phyloP scores from a whole-genome alignment of 2,329 filamentous ascomycete genomes.

The Aspergillus calidoustus region DNA sequence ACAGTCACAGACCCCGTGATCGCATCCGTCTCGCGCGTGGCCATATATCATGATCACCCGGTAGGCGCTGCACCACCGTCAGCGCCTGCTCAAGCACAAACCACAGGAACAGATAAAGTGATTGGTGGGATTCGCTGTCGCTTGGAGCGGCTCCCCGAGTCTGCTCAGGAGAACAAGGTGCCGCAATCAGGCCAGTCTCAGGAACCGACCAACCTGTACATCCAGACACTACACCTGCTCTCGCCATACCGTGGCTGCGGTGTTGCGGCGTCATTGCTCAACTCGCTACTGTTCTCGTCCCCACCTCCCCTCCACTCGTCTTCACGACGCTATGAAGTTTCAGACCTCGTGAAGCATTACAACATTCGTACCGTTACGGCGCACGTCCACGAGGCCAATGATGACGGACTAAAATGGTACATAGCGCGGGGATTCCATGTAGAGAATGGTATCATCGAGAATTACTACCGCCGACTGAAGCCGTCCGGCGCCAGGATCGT shows the following conservation, averaged over 20 bases:
- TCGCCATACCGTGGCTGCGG: conserved; percentile 64
- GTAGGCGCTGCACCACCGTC: conserved; percentile 29
- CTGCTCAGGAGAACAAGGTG: conserved; percentile 15
- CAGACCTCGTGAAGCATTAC: conserved; percentile 52
- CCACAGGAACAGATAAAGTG: conserved; percentile 46
- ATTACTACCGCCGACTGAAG: conserved; percentile 63
- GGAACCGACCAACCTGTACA: conserved; percentile 57
- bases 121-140: conserved; percentile 56
- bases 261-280: conserved; percentile 60
- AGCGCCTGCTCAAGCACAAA: conserved; percentile 20
- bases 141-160: conserved; percentile 42
- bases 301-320: conserved; percentile 16
- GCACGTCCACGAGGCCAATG: conserved; percentile 68
- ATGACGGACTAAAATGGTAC: conserved; percentile 66
- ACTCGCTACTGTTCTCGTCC: conserved; percentile 42
- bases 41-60: conserved; percentile 59
- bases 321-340: conserved; percentile 29
- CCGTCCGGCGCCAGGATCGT: conserved; percentile 62
- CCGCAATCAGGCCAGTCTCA: conserved; percentile 15
- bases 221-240: conserved; percentile 64
- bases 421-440: conserved; percentile 59
- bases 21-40: conserved; percentile 62
- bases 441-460: conserved; percentile 55
- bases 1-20: conserved; percentile 60
- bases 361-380: conserved; percentile 60